Evolutionary conservation across 108 stramenopile species (phyloP).

Genomic region (Bacterosira constricta): DNA sequence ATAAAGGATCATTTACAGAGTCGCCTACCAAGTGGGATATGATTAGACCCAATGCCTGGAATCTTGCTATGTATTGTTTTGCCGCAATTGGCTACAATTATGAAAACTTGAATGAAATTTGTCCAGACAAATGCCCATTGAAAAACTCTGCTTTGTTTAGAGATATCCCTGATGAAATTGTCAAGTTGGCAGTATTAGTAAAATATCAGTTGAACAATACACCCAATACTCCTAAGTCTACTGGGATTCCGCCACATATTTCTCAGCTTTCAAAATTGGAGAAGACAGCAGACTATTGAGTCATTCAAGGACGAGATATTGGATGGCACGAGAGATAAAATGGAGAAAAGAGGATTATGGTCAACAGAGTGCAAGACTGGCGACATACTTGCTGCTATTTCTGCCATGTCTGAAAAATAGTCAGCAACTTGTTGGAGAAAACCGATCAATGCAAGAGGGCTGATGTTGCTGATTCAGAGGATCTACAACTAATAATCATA

Average conservation of each 20-base stretch:
- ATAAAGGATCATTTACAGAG: neutral
- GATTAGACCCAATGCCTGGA: neutral
- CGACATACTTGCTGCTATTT: no score
- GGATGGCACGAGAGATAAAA: neutral
- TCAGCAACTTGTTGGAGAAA: no score
- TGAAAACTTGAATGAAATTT: neutral
- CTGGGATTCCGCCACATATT: conserved; percentile 33
- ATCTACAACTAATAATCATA: no score
- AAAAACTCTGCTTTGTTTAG: conserved; percentile 14
- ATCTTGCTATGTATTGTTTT: conserved; percentile 2
- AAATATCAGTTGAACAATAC: conserved; percentile 19
- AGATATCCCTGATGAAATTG: neutral
- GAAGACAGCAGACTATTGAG: neutral
- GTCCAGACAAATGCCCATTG: neutral
- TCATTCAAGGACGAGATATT: neutral
- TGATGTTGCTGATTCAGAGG: no score
- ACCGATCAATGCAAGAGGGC: no score
- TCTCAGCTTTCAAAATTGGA: conserved; percentile 6
- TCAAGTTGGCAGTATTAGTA: neutral
- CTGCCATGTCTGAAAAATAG: no score
- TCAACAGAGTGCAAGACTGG: no score
- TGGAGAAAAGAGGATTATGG: no score
- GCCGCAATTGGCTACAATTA: conserved; percentile 4
- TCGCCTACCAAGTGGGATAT: neutral
- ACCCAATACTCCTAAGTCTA: conserved; percentile 4